phyloP scores from a whole-genome alignment of 2,329 filamentous ascomycete genomes.

The Alternaria gansuensis region DNA sequence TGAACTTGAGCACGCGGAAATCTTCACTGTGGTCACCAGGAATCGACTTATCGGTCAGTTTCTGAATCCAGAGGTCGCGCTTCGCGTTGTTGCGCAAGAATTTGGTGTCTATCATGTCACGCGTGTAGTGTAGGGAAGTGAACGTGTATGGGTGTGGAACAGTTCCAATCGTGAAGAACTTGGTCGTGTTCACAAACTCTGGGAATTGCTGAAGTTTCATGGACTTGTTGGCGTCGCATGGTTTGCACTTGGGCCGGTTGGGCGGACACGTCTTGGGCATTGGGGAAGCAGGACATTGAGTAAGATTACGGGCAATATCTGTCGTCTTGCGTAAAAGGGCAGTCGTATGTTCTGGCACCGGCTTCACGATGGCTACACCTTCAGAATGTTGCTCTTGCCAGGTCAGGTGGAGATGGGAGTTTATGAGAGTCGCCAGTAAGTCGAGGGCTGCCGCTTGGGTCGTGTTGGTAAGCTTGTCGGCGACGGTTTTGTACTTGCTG shows the following conservation, averaged over 20 bases:
- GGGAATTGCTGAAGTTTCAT: slow-evolving; percentile 73
- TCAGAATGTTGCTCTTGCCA: slow-evolving; percentile 82
- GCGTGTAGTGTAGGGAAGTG: slow-evolving; percentile 69
- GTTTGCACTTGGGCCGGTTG: slow-evolving; percentile 76
- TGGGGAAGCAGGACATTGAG: slow-evolving; percentile 76
- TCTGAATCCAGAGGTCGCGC: slow-evolving; percentile 81
- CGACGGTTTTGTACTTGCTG: slow-evolving; percentile 71
- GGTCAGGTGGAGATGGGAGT: slow-evolving; percentile 81
- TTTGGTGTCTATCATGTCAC: slow-evolving; percentile 56
- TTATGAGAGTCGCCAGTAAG: slow-evolving; percentile 77
- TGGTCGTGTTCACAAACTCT: slow-evolving; percentile 75
- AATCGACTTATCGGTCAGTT: slow-evolving; percentile 74
- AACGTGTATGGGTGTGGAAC: slow-evolving; percentile 93
- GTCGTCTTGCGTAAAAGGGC: slow-evolving; percentile 74
- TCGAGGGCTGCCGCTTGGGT: slow-evolving; percentile 67
- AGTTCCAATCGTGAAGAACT: slow-evolving; percentile 81
- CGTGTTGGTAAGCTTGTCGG: slow-evolving; percentile 66
- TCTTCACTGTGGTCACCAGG: slow-evolving; percentile 69
- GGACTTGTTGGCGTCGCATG: slow-evolving; percentile 70
- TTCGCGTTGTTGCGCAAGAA: slow-evolving; percentile 66
- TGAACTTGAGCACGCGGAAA: slow-evolving; percentile 76
- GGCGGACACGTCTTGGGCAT: slow-evolving; percentile 83
- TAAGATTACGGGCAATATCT: slow-evolving; percentile 77
- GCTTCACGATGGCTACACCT: slow-evolving; percentile 84
- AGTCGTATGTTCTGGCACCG: slow-evolving; percentile 77